Conservation (phyloP, 257 asterid species). For the Solanum appendiculatum region DNA sequence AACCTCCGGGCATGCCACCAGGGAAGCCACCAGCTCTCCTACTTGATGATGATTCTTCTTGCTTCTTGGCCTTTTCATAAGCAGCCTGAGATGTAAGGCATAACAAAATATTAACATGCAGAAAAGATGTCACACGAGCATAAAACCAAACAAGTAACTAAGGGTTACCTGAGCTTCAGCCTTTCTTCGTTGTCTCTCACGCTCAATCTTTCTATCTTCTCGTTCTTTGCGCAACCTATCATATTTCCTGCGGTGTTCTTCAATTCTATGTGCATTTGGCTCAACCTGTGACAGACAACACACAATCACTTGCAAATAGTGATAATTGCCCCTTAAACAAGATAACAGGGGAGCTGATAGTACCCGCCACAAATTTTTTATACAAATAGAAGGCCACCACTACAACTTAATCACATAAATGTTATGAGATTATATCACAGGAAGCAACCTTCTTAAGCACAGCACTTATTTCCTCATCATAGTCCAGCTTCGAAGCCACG, state of each 20-base stretch:
- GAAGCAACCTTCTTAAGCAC: constrained; percentile 71
- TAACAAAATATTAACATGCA: not conserved
- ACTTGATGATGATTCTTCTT: constrained; percentile 72
- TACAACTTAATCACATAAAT: not conserved
- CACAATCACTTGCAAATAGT: not conserved
- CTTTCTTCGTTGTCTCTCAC: constrained; percentile 65
- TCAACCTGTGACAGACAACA: constrained; percentile 47
- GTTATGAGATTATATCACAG: not conserved
- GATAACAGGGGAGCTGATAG: not conserved
- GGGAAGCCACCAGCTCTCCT: constrained; percentile 52
- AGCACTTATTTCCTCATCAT: constrained; percentile 85
- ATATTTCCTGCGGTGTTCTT: constrained; percentile 84
- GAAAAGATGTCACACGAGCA: not conserved
- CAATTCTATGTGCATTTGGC: constrained; percentile 88
- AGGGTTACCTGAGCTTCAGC: constrained; percentile 81
- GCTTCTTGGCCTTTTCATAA: constrained; percentile 83
- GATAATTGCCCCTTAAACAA: not conserved
- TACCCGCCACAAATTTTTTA: not conserved
- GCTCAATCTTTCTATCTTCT: constrained; percentile 60
- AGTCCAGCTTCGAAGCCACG: constrained; percentile 84
- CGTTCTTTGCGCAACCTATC: constrained; percentile 88
- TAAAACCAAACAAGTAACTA: not conserved
- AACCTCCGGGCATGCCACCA: constrained; percentile 23
- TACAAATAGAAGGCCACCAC: not conserved
- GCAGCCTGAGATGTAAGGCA: constrained; percentile 53